These are phyloP conservation scores for Panicum virgatum DNA, from an alignment of 202 grass and related monocot species.

Conservation along the genomic window DNA sequence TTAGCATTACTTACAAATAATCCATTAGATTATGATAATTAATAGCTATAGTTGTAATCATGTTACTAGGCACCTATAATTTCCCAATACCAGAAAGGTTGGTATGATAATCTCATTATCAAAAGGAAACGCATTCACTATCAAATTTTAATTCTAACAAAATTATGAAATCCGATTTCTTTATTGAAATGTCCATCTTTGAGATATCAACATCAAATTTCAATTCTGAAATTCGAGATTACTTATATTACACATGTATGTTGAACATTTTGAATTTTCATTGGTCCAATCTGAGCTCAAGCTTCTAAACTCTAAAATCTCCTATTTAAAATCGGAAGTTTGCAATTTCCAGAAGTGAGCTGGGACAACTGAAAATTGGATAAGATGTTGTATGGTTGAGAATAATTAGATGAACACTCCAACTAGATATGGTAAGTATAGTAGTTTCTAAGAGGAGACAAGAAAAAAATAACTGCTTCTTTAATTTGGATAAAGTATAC, in stretches of 20 bases:
- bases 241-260: background rate
- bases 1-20: background rate
- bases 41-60: background rate
- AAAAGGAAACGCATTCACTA: background rate
- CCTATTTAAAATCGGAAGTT: background rate
- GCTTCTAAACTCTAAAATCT: background rate
- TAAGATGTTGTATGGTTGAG: background rate
- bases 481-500: conserved; percentile 31
- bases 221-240: background rate
- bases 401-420: background rate
- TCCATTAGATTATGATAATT: conserved; percentile 1
- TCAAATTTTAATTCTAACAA: background rate
- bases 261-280: background rate
- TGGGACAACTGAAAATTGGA: background rate
- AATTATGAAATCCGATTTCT: background rate
- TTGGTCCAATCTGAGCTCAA: background rate
- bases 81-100: background rate
- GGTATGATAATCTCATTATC: background rate
- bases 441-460: background rate
- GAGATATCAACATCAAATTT: background rate
- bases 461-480: background rate
- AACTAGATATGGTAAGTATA: background rate
- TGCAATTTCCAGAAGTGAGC: background rate
- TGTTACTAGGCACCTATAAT: background rate
- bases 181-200: too few relatives aligned